Evolutionary conservation across 768 basidiomycete genomes (phyloP), one percentile per base, ranked within the genome.

Genomic region (Lentinula boryana): DNA sequence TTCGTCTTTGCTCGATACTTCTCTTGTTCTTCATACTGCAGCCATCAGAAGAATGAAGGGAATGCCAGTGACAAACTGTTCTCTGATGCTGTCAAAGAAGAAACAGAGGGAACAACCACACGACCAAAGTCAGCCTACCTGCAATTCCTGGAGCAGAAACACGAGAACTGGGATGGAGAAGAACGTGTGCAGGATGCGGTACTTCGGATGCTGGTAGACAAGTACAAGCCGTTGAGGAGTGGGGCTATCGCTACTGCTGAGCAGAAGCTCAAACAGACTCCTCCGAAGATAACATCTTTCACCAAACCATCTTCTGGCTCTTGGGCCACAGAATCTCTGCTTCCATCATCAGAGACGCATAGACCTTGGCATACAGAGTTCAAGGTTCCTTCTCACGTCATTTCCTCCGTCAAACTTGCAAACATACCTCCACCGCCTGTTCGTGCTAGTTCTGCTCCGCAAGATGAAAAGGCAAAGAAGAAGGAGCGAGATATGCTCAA

Each of bases 131-230:
- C 69, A 63, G 12, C 58, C 55, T 60, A 50, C 21, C 58, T 60
- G 16, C 48, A 52, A 21, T 15, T 38, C 66, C 63, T 77, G 53
- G 76, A 81, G 64, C 75, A 72, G 52, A 77, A 82, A 65, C 75
- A 87, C 36, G 76, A 81, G 60, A 87, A 91, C 68, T 93, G 90
- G 92, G 82, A 81, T 1, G 90, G 90, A 0, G 89, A 93, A 10
- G 92, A 93, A 70, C 76, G 79, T 6, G 76, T 83, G 1, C 75
- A 84, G 57, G 86, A 90, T 72, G 81, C 85, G 0, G 86, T 94
- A 0, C 76, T 92, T 16, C 82, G 91, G 21, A 94, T 95, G 90
- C 79, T 94, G 5, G 80, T 93, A 36, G 92, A 94, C 76, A 89
- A 91, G 69, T 87, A 93, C 76, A 93, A 89, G 71, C 91, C 92